phyloP scores from a whole-genome alignment of 306 rosid genomes.

The Acacia confusa region DNA sequence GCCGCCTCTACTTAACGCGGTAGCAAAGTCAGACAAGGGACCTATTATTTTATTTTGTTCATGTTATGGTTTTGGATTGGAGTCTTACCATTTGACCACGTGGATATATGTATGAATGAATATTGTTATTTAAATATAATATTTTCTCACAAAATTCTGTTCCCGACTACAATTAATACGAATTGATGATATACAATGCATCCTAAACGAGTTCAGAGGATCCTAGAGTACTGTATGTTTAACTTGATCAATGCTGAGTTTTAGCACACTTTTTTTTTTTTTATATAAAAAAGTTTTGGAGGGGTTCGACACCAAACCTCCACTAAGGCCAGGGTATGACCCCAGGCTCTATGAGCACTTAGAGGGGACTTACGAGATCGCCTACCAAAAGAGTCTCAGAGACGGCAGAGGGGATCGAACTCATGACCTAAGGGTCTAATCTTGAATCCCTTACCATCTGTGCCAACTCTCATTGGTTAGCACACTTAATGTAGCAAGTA shows the following conservation, averaged over 20 bases:
- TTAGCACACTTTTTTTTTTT: too few relatives aligned
- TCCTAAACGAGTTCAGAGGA: not conserved
- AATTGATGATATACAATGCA: not conserved
- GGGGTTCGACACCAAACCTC: too few relatives aligned
- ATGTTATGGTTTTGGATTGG: not conserved
- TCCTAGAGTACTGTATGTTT: not conserved
- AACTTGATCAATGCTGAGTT: not conserved
- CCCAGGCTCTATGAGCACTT: too few relatives aligned
- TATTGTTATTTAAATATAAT: not conserved
- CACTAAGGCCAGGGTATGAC: too few relatives aligned
- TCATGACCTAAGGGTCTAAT: too few relatives aligned
- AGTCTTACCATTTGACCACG: not conserved
- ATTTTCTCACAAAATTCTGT: not conserved
- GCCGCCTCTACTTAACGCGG: not conserved
- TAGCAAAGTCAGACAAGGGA: constrained; percentile 4
- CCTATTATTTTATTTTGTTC: not conserved
- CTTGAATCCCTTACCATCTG: too few relatives aligned
- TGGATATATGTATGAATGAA: not conserved
- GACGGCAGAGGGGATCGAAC: too few relatives aligned
- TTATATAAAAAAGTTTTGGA: too few relatives aligned
- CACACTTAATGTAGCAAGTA: not conserved
- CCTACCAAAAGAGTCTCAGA: too few relatives aligned
- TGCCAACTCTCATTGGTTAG: too few relatives aligned
- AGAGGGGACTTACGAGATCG: too few relatives aligned
- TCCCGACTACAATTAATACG: too few relatives aligned